phyloP scores from a whole-genome alignment of 2,329 filamentous ascomycete species.

The Colletotrichum australisinense region DNA sequence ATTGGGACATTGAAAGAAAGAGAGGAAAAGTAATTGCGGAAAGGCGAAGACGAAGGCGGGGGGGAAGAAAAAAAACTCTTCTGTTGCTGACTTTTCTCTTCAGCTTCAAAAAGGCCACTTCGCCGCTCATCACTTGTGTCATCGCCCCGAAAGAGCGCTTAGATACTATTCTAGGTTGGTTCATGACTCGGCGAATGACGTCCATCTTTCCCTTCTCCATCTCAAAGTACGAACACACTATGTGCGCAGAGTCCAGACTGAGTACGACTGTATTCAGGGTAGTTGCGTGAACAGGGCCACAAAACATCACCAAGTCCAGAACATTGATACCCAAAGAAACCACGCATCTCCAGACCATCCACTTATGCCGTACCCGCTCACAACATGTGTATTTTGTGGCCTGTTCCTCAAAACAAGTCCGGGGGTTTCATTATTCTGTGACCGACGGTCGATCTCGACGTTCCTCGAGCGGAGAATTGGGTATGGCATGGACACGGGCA shows the following conservation, averaged over 20 bases:
- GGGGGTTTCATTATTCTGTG: not conserved
- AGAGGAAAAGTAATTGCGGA: not conserved
- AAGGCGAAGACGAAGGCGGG: not conserved
- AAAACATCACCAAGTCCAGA: not conserved
- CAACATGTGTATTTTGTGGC: not conserved
- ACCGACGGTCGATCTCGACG: not conserved
- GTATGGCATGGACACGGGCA: not conserved
- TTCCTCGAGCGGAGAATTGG: not conserved
- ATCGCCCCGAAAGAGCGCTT: not conserved
- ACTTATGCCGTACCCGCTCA: constrained; percentile 18
- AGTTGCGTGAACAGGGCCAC: not conserved
- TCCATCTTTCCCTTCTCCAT: constrained; percentile 13
- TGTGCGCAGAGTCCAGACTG: too few species aligned
- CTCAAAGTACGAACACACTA: not conserved
- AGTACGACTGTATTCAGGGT: not conserved
- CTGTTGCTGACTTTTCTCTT: not conserved
- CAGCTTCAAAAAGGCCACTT: not conserved
- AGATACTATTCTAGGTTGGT: not conserved
- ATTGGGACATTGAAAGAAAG: not conserved
- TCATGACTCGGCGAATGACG: constrained; percentile 27
- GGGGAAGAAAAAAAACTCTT: not conserved
- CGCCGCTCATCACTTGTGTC: not conserved
- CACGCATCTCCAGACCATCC: constrained; percentile 32
- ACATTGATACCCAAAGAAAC: not conserved
- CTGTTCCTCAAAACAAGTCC: constrained; percentile 1